phyloP scores from a whole-genome alignment of 2,329 filamentous ascomycete genomes.

The Didymella keratinophila region DNA sequence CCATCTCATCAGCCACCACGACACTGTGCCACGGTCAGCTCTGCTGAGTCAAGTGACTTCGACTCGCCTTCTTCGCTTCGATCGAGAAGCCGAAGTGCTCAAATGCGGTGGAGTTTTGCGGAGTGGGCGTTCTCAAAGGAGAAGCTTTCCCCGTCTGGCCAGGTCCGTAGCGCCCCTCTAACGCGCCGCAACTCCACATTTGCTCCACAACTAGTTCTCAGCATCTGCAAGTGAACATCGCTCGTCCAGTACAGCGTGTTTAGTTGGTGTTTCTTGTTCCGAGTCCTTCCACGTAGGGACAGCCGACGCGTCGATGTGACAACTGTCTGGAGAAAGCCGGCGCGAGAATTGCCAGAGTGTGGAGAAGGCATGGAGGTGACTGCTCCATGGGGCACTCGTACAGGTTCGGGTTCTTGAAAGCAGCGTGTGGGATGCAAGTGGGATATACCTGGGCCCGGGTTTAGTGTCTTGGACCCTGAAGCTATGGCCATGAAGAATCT shows the following conservation, averaged over 20 bases:
- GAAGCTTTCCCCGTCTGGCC: slow-evolving; percentile 35
- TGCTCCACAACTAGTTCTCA: slow-evolving; percentile 16
- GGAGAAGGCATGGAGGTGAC: slow-evolving; percentile 7
- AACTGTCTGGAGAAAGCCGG: slow-evolving; percentile 7
- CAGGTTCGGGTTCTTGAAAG: slow-evolving; percentile 8
- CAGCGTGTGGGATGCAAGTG: slow-evolving; percentile 1
- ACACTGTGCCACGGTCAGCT: neutral
- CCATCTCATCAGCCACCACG: neutral
- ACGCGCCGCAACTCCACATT: slow-evolving; percentile 23
- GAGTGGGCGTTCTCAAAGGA: slow-evolving; percentile 20
- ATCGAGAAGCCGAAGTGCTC: slow-evolving; percentile 9
- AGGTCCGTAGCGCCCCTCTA: neutral
- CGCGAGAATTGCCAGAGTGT: neutral
- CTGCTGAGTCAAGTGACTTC: neutral
- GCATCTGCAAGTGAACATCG: slow-evolving; percentile 23
- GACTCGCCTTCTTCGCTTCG: slow-evolving; percentile 11
- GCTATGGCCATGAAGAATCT: slow-evolving; percentile 31
- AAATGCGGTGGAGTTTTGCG: slow-evolving; percentile 9
- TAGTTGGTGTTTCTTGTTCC: slow-evolving; percentile 11
- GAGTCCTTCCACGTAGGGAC: slow-evolving; percentile 5
- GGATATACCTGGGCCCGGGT: neutral
- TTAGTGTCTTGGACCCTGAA: slow-evolving; percentile 16
- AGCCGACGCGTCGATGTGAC: neutral
- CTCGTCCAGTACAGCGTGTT: slow-evolving; percentile 10
- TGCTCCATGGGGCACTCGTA: neutral